phyloP scores from a whole-genome alignment of 2,329 filamentous ascomycete species.

The Xylariaceae sp. region DNA sequence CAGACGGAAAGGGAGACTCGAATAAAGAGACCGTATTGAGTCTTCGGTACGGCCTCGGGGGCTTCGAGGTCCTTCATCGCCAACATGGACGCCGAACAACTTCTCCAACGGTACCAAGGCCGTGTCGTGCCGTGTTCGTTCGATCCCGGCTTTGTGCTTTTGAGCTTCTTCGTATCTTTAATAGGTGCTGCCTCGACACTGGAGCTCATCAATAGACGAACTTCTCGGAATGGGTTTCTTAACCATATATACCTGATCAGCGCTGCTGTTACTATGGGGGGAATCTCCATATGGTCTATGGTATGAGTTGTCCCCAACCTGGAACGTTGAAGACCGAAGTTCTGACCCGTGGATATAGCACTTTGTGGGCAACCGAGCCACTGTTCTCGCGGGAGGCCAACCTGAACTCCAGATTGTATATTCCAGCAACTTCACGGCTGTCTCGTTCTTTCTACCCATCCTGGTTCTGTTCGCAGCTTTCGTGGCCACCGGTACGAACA shows the following conservation, averaged over 20 bases:
- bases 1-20: too few species aligned
- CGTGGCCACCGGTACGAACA: slow-evolving; percentile 60
- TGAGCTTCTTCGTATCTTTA: slow-evolving; percentile 73
- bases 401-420: slow-evolving; percentile 67
- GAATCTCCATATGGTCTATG: slow-evolving; percentile 72
- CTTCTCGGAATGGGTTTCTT: slow-evolving; percentile 61
- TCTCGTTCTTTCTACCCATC: slow-evolving; percentile 79
- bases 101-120: slow-evolving; percentile 40
- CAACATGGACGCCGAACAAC: slow-evolving; percentile 25
- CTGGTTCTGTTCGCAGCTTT: slow-evolving; percentile 71
- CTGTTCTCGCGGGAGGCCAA: slow-evolving; percentile 63
- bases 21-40: too few species aligned
- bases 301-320: slow-evolving; percentile 32
- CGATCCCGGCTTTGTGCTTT: slow-evolving; percentile 59
- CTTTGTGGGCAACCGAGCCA: slow-evolving; percentile 78
- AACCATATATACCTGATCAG: slow-evolving; percentile 65
- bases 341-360: slow-evolving; percentile 55
- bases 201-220: slow-evolving; percentile 75
- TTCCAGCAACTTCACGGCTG: slow-evolving; percentile 64
- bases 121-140: slow-evolving; percentile 47
- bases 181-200: slow-evolving; percentile 75
- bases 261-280: slow-evolving; percentile 68
- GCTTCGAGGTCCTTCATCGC: not conserved
- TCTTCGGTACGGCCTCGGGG: too few species aligned
- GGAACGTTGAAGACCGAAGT: slow-evolving; percentile 23